Percentiles rank a stretch among this genome's conserved stretches.
Evolutionary conservation across 1,284 basidiomycete species (phyloP).

Genomic region (Cutaneotrichosporon cavernicola): DNA sequence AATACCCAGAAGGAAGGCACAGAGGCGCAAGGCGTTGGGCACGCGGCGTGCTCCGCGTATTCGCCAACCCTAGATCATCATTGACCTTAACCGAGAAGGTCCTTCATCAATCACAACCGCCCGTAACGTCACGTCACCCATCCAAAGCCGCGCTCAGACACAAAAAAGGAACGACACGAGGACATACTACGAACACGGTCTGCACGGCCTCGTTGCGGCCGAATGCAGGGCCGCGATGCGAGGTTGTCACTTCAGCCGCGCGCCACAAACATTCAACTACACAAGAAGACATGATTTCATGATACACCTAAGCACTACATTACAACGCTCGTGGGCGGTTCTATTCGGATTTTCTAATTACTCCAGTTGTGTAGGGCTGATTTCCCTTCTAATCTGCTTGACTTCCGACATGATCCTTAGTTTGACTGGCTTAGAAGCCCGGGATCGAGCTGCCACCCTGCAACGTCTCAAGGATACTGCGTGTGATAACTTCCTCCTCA

Average conservation of each 20-base stretch:
- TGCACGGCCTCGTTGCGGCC: background rate
- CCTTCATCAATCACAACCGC: background rate
- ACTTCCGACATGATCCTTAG: conserved; percentile 20
- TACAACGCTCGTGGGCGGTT: background rate
- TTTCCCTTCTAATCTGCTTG: conserved; percentile 12
- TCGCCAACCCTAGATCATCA: background rate
- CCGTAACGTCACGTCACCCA: background rate
- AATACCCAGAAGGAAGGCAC: background rate
- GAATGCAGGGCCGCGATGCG: background rate
- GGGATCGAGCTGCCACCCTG: conserved; percentile 20
- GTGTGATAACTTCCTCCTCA: conserved; percentile 20
- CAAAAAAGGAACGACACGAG: background rate
- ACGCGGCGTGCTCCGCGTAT: background rate
- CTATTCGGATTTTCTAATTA: background rate
- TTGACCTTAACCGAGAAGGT: background rate
- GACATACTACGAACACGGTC: background rate
- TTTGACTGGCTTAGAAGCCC: conserved; percentile 22
- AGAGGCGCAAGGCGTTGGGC: background rate
- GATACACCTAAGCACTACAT: conserved; percentile 4
- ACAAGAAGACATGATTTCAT: background rate
- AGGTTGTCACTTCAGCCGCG: background rate
- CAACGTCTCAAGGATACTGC: conserved; percentile 18
- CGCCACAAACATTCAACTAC: too few relatives aligned
- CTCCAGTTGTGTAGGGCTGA: background rate
- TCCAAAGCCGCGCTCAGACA: background rate